Conservation (phyloP, 1,284 basidiomycete species). For the Sphaerobolus stellatus region DNA sequence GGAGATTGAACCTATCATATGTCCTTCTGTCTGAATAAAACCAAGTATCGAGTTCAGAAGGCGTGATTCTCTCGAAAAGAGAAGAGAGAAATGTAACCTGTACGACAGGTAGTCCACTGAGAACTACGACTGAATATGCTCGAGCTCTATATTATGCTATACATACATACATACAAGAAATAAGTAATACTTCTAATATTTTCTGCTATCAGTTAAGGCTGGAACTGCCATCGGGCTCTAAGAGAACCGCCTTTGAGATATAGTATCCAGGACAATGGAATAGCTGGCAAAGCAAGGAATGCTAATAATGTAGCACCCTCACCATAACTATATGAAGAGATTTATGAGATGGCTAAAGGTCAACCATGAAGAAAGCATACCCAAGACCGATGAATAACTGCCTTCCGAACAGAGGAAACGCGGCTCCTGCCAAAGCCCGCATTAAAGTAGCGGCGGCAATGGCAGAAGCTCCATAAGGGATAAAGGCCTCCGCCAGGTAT, state of each 20-base stretch:
- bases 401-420: conserved; percentile 12
- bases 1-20: no score
- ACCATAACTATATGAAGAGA: conserved; percentile 14
- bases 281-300: conserved; percentile 1
- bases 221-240: conserved; percentile 1
- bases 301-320: conserved; percentile 5
- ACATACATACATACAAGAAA: no score
- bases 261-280: conserved; percentile 8
- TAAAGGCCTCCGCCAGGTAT: conserved; percentile 12
- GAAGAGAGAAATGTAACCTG: no score
- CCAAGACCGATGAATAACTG: conserved; percentile 7
- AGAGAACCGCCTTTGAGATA: conserved; percentile 4
- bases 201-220: no score
- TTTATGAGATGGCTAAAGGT: not conserved
- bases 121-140: no score
- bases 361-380: conserved; percentile 1
- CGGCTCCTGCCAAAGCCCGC: conserved; percentile 7
- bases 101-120: no score
- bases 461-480: conserved; percentile 13
- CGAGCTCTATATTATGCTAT: no score
- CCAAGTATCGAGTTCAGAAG: no score
- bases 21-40: no score
- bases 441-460: conserved; percentile 11
- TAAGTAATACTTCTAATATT: no score
- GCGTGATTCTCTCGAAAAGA: no score